Evolutionary conservation across 495 filamentous ascomycete genomes (phyloP).

Genomic region (Penicillium parvum): DNA sequence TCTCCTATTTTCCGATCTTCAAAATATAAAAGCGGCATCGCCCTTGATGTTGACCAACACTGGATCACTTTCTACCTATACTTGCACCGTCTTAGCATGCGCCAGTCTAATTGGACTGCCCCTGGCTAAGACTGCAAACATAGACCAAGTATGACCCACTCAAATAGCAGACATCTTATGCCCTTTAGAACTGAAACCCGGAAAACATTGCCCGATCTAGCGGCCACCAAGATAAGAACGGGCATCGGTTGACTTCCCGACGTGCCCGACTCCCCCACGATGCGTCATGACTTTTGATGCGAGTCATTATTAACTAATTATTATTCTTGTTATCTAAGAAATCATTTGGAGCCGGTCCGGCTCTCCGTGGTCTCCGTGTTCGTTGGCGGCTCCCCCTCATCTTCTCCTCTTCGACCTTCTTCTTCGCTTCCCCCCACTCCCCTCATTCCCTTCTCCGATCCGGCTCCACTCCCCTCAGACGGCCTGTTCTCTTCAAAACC

Average conservation of each 20-base stretch:
- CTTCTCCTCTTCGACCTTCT: slow-evolving; percentile 10
- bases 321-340: too few relatives aligned
- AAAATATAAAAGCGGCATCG: slow-evolving; percentile 15
- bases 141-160: too few relatives aligned
- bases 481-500: slow-evolving; percentile 18
- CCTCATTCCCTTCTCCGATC: slow-evolving; percentile 16
- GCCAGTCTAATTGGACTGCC: not conserved
- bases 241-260: too few relatives aligned
- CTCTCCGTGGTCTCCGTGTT: too few relatives aligned
- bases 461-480: slow-evolving; percentile 14
- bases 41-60: slow-evolving; percentile 4
- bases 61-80: not conserved
- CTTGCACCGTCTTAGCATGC: too few relatives aligned
- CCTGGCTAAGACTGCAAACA: too few relatives aligned
- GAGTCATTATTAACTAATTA: too few relatives aligned
- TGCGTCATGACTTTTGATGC: too few relatives aligned
- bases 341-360: too few relatives aligned
- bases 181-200: too few relatives aligned
- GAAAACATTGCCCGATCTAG: slow-evolving; percentile 23
- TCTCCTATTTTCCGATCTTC: slow-evolving; percentile 4
- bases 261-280: too few relatives aligned
- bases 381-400: slow-evolving; percentile 20
- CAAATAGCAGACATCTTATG: too few relatives aligned
- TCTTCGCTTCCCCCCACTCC: slow-evolving; percentile 16
- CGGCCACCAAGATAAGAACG: slow-evolving; percentile 1